phyloP scores from a whole-genome alignment of 208 protist species.

The Acanthamoeba quina region DNA sequence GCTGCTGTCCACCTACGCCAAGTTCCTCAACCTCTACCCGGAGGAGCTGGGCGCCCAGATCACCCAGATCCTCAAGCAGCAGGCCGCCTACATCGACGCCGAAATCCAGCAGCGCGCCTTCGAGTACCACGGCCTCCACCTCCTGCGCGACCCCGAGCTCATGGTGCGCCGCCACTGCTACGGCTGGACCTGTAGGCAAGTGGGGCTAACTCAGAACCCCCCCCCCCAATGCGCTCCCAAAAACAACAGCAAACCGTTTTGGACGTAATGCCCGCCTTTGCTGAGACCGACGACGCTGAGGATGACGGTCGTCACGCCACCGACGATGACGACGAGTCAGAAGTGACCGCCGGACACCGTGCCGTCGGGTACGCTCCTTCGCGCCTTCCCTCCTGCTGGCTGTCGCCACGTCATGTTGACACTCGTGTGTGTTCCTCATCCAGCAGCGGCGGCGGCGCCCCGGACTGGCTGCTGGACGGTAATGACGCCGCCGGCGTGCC shows the following conservation, averaged over 20 bases:
- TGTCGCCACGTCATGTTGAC: background rate
- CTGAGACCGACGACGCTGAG: conserved; percentile 47
- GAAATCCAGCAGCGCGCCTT: conserved; percentile 98
- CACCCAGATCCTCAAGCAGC: conserved; percentile 88
- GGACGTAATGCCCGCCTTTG: conserved; percentile 71
- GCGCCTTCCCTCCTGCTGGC: background rate
- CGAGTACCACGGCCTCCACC: conserved; percentile 94
- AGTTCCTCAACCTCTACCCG: conserved; percentile 96
- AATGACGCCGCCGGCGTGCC: background rate
- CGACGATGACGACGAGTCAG: background rate
- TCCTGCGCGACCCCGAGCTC: conserved; percentile 68
- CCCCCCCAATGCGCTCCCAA: background rate
- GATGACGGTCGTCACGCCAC: conserved; percentile 4
- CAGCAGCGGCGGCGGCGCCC: background rate
- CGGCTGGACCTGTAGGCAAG: background rate
- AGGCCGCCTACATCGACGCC: conserved; percentile 91
- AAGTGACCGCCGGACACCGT: background rate
- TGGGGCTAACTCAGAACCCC: too few relatives aligned
- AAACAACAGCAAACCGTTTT: conserved; percentile 66
- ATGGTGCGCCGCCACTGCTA: conserved; percentile 12
- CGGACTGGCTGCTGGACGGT: conserved; percentile 2
- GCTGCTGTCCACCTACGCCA: conserved; percentile 96
- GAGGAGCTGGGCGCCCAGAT: conserved; percentile 90
- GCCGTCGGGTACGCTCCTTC: background rate
- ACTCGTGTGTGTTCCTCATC: too few relatives aligned